Conservation (phyloP, 1,284 basidiomycete genomes). For the Fistulina hepatica region DNA sequence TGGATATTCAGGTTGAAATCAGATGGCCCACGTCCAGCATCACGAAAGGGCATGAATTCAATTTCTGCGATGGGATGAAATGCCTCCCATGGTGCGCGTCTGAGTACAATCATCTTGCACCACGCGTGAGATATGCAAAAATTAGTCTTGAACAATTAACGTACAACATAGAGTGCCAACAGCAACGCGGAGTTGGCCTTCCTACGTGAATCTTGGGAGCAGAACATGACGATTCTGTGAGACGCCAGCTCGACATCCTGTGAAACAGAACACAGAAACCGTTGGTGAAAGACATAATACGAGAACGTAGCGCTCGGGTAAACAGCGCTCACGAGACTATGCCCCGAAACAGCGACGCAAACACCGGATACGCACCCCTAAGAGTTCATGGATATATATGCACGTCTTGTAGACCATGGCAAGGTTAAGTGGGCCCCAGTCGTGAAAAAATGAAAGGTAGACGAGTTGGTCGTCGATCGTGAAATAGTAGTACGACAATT, state of each 20-base stretch:
- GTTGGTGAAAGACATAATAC: slow-evolving; percentile 30
- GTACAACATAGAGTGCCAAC: slow-evolving; percentile 81
- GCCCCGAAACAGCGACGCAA: slow-evolving; percentile 8
- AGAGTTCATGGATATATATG: slow-evolving; percentile 80
- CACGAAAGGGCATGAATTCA: slow-evolving; percentile 91
- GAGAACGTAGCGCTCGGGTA: slow-evolving; percentile 17
- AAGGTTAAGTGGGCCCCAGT: slow-evolving; percentile 91
- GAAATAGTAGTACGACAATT: slow-evolving; percentile 72
- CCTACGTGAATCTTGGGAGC: slow-evolving; percentile 70
- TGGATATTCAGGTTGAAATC: slow-evolving; percentile 92
- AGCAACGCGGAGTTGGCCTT: slow-evolving; percentile 94
- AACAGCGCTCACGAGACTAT: no score
- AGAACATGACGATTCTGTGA: slow-evolving; percentile 81
- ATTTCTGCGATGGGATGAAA: slow-evolving; percentile 86
- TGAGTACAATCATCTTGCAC: slow-evolving; percentile 82
- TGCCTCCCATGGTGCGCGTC: slow-evolving; percentile 89
- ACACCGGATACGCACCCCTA: slow-evolving; percentile 47
- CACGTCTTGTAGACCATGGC: slow-evolving; percentile 92
- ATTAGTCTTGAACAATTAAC: slow-evolving; percentile 22
- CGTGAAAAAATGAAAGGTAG: slow-evolving; percentile 91
- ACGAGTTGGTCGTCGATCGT: slow-evolving; percentile 85
- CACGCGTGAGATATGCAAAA: slow-evolving; percentile 15
- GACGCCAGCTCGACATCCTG: slow-evolving; percentile 60
- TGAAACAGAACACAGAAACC: slow-evolving; percentile 13
- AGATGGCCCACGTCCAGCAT: slow-evolving; percentile 87